Conservation (phyloP, 257 asterid genomes). For the Petrea volubilis region DNA sequence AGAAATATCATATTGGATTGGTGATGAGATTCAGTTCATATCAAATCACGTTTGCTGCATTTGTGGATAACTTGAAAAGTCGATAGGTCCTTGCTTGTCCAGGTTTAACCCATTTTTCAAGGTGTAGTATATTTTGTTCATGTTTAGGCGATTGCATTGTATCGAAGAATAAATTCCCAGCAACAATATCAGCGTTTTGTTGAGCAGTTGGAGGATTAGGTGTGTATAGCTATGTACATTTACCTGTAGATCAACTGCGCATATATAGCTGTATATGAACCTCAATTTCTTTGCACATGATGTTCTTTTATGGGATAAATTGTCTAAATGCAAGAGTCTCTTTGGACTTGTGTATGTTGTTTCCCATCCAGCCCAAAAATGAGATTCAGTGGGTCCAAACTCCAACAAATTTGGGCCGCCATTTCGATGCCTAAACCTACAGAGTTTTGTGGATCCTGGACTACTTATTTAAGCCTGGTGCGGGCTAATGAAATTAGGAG, state of each 20-base stretch:
- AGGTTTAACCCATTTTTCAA: background rate
- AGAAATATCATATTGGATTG: conserved; percentile 76
- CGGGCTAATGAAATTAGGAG: background rate
- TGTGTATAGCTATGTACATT: conserved; percentile 2
- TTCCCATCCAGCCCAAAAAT: no score
- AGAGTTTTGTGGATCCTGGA: background rate
- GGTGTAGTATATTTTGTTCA: background rate
- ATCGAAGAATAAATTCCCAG: background rate
- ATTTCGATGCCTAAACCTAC: no score
- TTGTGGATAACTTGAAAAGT: background rate
- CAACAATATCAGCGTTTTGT: background rate
- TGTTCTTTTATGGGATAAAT: no score
- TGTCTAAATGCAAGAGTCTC: no score
- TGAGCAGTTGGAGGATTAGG: background rate
- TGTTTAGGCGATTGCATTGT: background rate
- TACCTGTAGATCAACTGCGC: conserved; percentile 3
- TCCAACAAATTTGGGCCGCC: no score
- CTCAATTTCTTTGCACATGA: background rate
- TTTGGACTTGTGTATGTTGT: no score
- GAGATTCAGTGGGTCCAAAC: no score
- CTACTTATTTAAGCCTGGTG: background rate
- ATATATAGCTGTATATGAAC: background rate
- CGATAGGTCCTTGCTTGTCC: background rate
- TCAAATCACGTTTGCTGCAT: background rate
- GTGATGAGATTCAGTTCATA: conserved; percentile 36